These are phyloP conservation scores for Linaria vulgaris DNA, from an alignment of 257 asterid species.

Conservation along the genomic window DNA sequence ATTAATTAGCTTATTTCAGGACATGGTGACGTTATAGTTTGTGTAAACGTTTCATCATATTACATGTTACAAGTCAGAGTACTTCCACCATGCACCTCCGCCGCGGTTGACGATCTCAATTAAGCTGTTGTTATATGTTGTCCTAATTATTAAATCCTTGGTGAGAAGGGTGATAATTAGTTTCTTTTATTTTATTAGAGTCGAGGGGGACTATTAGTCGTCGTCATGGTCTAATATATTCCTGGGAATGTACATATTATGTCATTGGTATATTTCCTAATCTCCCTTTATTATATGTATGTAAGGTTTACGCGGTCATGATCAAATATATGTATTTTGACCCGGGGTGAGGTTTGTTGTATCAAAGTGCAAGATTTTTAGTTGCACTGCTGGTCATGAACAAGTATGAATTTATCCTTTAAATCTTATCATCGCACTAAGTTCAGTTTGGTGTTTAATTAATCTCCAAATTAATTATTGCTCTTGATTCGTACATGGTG, in stretches of 20 bases:
- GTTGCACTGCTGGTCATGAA: conserved; percentile 31
- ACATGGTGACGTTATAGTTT: too few relatives aligned
- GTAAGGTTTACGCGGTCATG: conserved; percentile 20
- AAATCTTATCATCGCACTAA: not conserved
- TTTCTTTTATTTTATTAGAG: conserved; percentile 2
- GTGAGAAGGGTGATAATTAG: not conserved
- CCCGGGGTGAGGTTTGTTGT: conserved; percentile 26
- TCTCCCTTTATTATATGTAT: conserved; percentile 4
- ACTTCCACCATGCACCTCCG: too few relatives aligned
- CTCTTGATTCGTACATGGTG: too few relatives aligned
- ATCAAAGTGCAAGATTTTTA: conserved; percentile 38
- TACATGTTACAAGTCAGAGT: conserved; percentile 16
- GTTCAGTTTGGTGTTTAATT: too few relatives aligned
- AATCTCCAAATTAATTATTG: too few relatives aligned
- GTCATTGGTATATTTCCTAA: conserved; percentile 25
- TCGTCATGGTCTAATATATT: conserved; percentile 19
- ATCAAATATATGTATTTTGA: conserved; percentile 21
- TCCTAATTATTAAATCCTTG: not conserved
- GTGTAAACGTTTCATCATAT: too few relatives aligned
- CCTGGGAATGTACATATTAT: conserved; percentile 35
- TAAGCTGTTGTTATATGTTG: conserved; percentile 27
- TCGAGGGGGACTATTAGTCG: conserved; percentile 23
- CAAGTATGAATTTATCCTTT: conserved; percentile 3
- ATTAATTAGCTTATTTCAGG: too few relatives aligned
- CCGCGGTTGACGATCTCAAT: too few relatives aligned